A percentile compares a stretch with the other conserved stretches of the same genome.
These are phyloP conservation scores for Starmera stellimalicola DNA, from an alignment of 1,139 yeast species.

Conservation along the genomic window DNA sequence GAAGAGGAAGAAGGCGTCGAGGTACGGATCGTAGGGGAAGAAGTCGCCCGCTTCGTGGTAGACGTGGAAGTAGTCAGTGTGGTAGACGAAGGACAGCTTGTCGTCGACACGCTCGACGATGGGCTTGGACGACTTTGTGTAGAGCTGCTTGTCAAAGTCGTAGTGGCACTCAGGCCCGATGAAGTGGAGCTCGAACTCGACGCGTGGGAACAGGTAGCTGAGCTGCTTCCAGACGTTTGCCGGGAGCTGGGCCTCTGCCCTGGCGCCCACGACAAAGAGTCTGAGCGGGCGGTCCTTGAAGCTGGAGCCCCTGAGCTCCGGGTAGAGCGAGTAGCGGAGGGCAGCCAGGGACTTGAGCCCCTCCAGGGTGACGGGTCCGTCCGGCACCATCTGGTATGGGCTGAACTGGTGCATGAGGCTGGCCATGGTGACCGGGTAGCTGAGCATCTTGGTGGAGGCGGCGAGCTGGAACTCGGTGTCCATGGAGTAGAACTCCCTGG, in stretches of 20 bases:
- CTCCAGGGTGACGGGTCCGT: conserved; percentile 83
- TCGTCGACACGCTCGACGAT: conserved; percentile 68
- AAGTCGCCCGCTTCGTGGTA: conserved; percentile 87
- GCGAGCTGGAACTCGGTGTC: conserved; percentile 95
- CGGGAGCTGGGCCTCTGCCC: conserved; percentile 90
- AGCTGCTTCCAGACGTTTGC: conserved; percentile 95
- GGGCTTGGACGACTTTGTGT: conserved; percentile 47
- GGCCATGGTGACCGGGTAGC: conserved; percentile 87
- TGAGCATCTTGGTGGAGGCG: conserved; percentile 86
- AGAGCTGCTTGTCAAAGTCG: conserved; percentile 52
- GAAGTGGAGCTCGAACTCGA: conserved; percentile 77
- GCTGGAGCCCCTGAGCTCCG: conserved; percentile 46
- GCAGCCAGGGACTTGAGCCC: conserved; percentile 92
- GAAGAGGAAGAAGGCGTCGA: conserved; percentile 85
- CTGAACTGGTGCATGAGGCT: conserved; percentile 75
- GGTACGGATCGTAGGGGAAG: conserved; percentile 95
- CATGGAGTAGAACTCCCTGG: conserved; percentile 91
- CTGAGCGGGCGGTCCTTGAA: conserved; percentile 86
- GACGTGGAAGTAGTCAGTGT: conserved; percentile 86
- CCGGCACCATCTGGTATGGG: conserved; percentile 72
- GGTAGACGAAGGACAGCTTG: conserved; percentile 66
- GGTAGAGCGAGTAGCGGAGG: conserved; percentile 79
- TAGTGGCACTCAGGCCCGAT: conserved; percentile 88
- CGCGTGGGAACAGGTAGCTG: conserved; percentile 75
- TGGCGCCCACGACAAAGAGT: conserved; percentile 81